These are phyloP conservation scores for Ophiostoma fasciatum DNA, from an alignment of 2,329 filamentous ascomycete species.

Conservation along the genomic window DNA sequence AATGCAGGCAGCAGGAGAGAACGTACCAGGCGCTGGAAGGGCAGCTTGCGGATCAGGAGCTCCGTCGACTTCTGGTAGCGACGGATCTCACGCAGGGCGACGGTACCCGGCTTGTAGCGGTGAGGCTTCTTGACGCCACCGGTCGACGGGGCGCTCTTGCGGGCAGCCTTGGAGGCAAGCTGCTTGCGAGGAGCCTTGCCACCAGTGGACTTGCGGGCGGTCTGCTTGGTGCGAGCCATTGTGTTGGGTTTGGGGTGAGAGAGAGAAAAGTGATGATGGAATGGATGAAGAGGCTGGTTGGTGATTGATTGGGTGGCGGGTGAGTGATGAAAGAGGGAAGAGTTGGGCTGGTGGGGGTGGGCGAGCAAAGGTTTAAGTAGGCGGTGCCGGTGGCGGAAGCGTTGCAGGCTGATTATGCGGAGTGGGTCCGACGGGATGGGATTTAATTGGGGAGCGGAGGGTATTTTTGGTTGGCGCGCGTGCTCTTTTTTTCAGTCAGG, in stretches of 20 bases:
- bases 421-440: background rate
- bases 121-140: conserved; percentile 96
- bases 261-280: conserved; percentile 4
- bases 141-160: conserved; percentile 94
- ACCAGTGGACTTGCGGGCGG: conserved; percentile 63
- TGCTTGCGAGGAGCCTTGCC: conserved; percentile 81
- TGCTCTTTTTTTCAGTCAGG: conserved; percentile 4
- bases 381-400: conserved; percentile 13
- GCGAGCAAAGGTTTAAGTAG: conserved; percentile 24
- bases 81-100: conserved; percentile 96
- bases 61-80: conserved; percentile 97
- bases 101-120: conserved; percentile 80
- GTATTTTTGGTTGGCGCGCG: conserved; percentile 1
- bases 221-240: conserved; percentile 55
- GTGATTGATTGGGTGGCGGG: conserved; percentile 18
- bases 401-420: conserved; percentile 22
- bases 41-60: conserved; percentile 90
- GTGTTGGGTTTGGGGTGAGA: conserved; percentile 16
- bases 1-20: too few relatives aligned
- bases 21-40: conserved; percentile 83
- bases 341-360: conserved; percentile 25
- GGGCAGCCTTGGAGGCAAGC: conserved; percentile 97
- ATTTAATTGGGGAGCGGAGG: background rate
- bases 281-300: conserved; percentile 11
- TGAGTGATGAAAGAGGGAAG: conserved; percentile 23